phyloP scores from a whole-genome alignment of 1,284 basidiomycete species.

The Ganoderma sinense region DNA sequence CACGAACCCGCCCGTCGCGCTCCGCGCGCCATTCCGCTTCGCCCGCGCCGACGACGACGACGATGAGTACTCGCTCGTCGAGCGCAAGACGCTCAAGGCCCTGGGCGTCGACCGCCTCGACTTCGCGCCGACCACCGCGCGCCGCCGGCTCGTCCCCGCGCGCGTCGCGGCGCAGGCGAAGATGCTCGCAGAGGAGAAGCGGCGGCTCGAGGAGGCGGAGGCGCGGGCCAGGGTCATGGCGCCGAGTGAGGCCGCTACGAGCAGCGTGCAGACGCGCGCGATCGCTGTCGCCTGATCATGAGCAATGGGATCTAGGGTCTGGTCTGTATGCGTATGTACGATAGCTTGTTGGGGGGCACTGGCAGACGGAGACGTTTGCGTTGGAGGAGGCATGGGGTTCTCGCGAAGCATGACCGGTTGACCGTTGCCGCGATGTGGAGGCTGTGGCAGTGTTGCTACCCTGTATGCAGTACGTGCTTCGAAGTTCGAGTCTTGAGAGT shows the following conservation, averaged over 20 bases:
- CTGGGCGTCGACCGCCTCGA: slow-evolving; percentile 55
- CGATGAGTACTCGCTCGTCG: slow-evolving; percentile 58
- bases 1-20: slow-evolving; percentile 65
- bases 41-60: slow-evolving; percentile 45
- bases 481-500: not conserved
- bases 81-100: slow-evolving; percentile 59
- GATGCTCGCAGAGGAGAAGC: slow-evolving; percentile 45
- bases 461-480: not conserved
- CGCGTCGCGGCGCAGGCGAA: slow-evolving; percentile 39
- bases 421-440: not conserved
- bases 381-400: not conserved
- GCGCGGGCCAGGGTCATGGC: slow-evolving; percentile 17
- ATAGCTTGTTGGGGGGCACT: not conserved
- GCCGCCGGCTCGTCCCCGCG: slow-evolving; percentile 39
- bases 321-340: not conserved
- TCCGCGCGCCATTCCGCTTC: slow-evolving; percentile 63
- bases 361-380: not conserved
- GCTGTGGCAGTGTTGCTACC: not conserved
- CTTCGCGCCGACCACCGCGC: slow-evolving; percentile 43
- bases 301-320: not conserved
- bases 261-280: slow-evolving; percentile 16
- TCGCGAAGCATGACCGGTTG: not conserved
- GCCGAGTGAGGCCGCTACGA: slow-evolving; percentile 6
- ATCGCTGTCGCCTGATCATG: slow-evolving; percentile 35
- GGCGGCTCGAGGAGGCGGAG: slow-evolving; percentile 36